Evolutionary conservation across 768 basidiomycete species (phyloP), one percentile per base, ranked within the genome.

Genomic region (Leccinum incarnatum): DNA sequence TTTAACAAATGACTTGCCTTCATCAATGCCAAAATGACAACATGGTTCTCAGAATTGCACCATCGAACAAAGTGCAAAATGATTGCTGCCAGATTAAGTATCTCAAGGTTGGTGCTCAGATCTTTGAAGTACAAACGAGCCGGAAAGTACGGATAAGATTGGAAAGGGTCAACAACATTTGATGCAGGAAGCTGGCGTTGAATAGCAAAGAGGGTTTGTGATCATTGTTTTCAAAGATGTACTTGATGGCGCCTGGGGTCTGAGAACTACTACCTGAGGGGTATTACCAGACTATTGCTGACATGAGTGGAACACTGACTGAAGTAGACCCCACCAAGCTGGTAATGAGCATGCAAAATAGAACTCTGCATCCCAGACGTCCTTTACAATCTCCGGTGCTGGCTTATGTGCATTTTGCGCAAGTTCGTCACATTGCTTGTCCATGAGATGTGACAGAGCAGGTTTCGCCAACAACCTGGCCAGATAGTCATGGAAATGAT

Each of bases 81-180:
- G n/a, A 19, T 14, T 42, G n/a, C 6, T n/a, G 1, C 9, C n/a
- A 6, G n/a, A 14, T n/a, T 42, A 6, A 42, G 10, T 42, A n/a
- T 42, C 10, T 10, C 10, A 2, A 42, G n/a, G 15, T 17, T 0
- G 40, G 10, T 4, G 1, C 1, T 7, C n/a, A 42, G 32, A 1
- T 34, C 12, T 12, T 12, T 14, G 11, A n/a, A 42, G n/a, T 42
- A 42, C 7, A 53, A 3, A 9, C 34, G 5, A 27, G 62, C 59
- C 2, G 55, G 62, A 42, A 63, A 63, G 21, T 63, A 19, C 12
- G 62, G 59, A 30, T 63, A 63, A n/a, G 36, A 32, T 4, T 19
- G 21, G 37, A 47, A 63, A 4, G 59, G 56, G 49, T 63, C 15
- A 6, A 56, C 25, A 3, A 14, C 30, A 17, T 23, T 36, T 9